Evolutionary conservation across 768 basidiomycete genomes (phyloP).

Genomic region (Butyriboletus loyo): DNA sequence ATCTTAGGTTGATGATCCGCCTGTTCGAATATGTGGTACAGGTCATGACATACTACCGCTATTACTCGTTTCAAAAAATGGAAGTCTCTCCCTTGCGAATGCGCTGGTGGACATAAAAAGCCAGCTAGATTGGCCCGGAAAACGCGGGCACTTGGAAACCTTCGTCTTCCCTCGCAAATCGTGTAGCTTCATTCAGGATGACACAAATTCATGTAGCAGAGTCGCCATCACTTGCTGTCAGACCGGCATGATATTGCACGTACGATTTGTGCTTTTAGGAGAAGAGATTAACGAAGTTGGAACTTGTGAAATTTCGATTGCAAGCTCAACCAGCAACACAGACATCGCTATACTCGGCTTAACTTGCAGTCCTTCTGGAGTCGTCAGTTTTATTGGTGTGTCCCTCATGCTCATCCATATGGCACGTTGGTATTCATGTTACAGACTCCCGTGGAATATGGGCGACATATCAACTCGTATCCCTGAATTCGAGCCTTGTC

Average conservation of each 20-base stretch:
- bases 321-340: not conserved
- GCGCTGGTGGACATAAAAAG: constrained; percentile 26
- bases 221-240: constrained; percentile 26
- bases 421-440: not conserved
- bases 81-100: constrained; percentile 33
- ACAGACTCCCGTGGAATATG: constrained; percentile 46
- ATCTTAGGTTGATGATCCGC: constrained; percentile 42
- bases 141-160: constrained; percentile 26
- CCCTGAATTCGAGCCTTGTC: constrained; percentile 23
- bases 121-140: constrained; percentile 25
- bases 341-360: constrained; percentile 7
- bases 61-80: constrained; percentile 34
- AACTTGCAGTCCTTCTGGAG: constrained; percentile 43
- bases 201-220: not conserved
- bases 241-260: constrained; percentile 13
- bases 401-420: not conserved
- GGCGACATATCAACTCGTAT: constrained; percentile 36
- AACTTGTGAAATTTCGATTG: constrained; percentile 22
- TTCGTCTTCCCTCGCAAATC: constrained; percentile 30
- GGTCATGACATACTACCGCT: constrained; percentile 26
- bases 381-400: constrained; percentile 50
- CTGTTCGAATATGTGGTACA: constrained; percentile 38
- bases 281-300: constrained; percentile 16
- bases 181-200: constrained; percentile 28
- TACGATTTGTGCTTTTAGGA: constrained; percentile 21